Base-by-base conservation (phyloP, 2,329 filamentous ascomycete species). In the Colletotrichum sp. region DNA sequence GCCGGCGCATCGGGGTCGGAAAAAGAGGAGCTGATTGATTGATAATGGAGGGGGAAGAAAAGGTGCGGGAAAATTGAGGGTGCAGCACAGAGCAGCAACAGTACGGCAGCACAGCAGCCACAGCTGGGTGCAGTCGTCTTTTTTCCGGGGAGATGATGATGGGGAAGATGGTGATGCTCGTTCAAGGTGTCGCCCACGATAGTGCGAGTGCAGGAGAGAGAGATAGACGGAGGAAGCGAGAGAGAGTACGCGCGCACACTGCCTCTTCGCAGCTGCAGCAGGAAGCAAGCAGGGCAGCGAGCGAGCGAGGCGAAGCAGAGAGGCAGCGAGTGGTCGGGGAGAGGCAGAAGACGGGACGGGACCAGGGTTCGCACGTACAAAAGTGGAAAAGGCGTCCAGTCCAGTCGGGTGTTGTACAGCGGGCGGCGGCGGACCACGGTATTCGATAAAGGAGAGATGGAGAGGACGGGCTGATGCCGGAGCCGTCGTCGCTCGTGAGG, bases 11-110 rank as follows among this genome's bases (percentile, higher is more conserved):
- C 63, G 69, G 69, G 59, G 44, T 57, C 63, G 39, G 68, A 59
- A 75, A 76, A 76, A 76, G 70, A 76, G 74, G 74, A 76, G 74
- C 64, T 76, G 70, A 68, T 73, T 76, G 70, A 68, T 76, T 73
- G 70, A 74, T 60, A 55, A 69, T 69, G 70, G 70, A 69, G 63
- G 70, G 69, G 72, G 63, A 52, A 21, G 26, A 28, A 55, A 60
- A 30, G 70, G 49, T 59, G 70, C 62, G 74, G 64, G 74, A 76
- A 73, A 76, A 65, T 73, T 69, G 64, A 24, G 26, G 26, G 57
- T 73, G 36, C 44, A 73, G 28, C 39, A 49, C 63, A 30, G 59
- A 62, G 18, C 28, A 18, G 55, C 26, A 15, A 24, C 28, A 8
- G 55, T 21, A 44, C 44, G 39, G 66, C 62, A 28, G 15, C 55